Conservation (phyloP, 1,284 basidiomycete genomes). For the Cutaneotrichosporon sp. region DNA sequence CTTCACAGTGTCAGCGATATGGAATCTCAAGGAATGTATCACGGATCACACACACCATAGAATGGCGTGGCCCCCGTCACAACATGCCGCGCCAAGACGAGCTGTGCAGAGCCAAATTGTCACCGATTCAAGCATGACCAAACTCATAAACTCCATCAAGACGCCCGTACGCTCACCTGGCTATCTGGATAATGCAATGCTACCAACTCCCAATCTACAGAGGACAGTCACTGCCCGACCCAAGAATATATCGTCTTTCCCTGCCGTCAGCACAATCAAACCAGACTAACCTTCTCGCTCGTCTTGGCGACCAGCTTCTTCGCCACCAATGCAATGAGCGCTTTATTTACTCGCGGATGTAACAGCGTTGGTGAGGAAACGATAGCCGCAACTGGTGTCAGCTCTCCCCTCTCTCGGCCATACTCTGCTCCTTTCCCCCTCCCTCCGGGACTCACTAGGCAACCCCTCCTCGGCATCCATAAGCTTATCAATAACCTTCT, state of each 20-base stretch:
- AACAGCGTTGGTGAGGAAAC: constrained; percentile 76
- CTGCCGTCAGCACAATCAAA: constrained; percentile 3
- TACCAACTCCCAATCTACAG: too few species aligned
- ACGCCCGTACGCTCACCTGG: background rate
- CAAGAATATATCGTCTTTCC: constrained; percentile 22
- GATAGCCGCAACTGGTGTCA: constrained; percentile 67
- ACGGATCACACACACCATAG: too few species aligned
- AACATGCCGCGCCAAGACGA: too few species aligned
- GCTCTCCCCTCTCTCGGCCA: background rate
- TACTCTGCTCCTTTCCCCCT: too few species aligned
- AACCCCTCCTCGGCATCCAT: constrained; percentile 46
- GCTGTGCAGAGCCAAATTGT: too few species aligned
- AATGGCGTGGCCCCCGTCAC: too few species aligned
- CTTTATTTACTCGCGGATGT: constrained; percentile 88
- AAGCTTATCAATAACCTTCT: constrained; percentile 59
- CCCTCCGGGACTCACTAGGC: constrained; percentile 16
- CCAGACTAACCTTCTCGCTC: constrained; percentile 52
- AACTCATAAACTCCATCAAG: too few species aligned
- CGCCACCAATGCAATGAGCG: constrained; percentile 83
- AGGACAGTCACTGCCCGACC: constrained; percentile 3
- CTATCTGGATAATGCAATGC: background rate
- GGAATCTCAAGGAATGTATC: too few species aligned
- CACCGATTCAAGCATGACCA: too few species aligned
- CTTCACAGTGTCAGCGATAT: too few species aligned
- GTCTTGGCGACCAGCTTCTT: constrained; percentile 77